Conservation (phyloP, 176 grass and related monocot genomes). For the Juncus inflexus region DNA sequence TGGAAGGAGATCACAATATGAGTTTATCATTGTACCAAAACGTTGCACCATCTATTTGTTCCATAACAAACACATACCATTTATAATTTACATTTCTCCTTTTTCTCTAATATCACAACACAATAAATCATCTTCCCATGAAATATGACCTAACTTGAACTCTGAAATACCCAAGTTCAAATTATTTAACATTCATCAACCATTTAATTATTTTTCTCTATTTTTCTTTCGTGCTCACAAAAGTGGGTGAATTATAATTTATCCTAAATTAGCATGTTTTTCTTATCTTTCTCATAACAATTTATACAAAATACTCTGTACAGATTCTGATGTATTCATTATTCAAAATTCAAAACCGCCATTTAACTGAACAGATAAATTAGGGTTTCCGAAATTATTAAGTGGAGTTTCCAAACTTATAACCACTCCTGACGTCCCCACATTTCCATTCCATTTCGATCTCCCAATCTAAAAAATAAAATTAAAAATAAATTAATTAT, state of each 20-base stretch:
- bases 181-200: neutral
- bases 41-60: too few species aligned
- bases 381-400: conserved; percentile 51
- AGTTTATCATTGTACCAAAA: too few species aligned
- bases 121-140: too few species aligned
- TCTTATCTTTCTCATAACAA: neutral
- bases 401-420: conserved; percentile 74
- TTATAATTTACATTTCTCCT: too few species aligned
- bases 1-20: too few species aligned
- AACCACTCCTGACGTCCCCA: conserved; percentile 64
- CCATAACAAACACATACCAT: too few species aligned
- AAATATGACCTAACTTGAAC: too few species aligned
- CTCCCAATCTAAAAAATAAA: conserved; percentile 59
- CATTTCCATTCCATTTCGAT: conserved; percentile 89
- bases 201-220: conserved; percentile 9
- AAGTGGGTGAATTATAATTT: conserved; percentile 3
- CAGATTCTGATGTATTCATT: conserved; percentile 9
- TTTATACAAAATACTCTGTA: conserved; percentile 48
- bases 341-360: conserved; percentile 74
- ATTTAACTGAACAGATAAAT: conserved; percentile 80
- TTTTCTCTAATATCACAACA: too few species aligned
- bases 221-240: conserved; percentile 5
- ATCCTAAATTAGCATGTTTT: conserved; percentile 11
- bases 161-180: too few species aligned
- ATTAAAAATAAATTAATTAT: conserved; percentile 2